Evolutionary conservation across 2,329 filamentous ascomycete genomes (phyloP).

Genomic region (Penicillium sp.): DNA sequence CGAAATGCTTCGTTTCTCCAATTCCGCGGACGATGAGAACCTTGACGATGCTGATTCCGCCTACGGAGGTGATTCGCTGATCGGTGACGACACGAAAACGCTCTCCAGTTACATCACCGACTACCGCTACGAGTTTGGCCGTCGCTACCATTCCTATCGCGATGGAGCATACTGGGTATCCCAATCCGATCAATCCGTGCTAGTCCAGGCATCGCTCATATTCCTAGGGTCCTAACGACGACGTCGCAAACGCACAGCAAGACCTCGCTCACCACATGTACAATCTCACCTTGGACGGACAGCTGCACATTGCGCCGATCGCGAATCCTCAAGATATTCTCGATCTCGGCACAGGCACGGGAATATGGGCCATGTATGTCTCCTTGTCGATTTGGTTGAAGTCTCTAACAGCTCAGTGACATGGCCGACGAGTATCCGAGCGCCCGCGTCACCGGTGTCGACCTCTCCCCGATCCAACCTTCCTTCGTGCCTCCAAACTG

Average conservation of each 20-base stretch:
- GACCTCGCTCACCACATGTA: constrained; percentile 47
- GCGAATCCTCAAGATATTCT: constrained; percentile 29
- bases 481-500: constrained; percentile 53
- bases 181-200: not conserved
- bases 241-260: constrained; percentile 28
- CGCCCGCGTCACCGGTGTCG: constrained; percentile 53
- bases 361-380: constrained; percentile 30
- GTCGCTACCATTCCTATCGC: constrained; percentile 41
- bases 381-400: not conserved
- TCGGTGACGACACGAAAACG: constrained; percentile 33
- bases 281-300: constrained; percentile 37
- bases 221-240: constrained; percentile 30
- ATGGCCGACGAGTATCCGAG: constrained; percentile 43
- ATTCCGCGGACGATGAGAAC: constrained; percentile 14
- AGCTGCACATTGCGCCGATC: constrained; percentile 38
- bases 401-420: constrained; percentile 24
- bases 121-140: constrained; percentile 37
- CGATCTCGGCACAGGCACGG: constrained; percentile 32
- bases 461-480: constrained; percentile 57
- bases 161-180: constrained; percentile 33
- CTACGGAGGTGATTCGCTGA: constrained; percentile 26
- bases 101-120: constrained; percentile 34
- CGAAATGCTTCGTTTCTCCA: constrained; percentile 5
- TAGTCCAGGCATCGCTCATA: not conserved
- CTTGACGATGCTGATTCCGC: constrained; percentile 24